Conservation (phyloP, 371 early-diverging fungal species). For the Coemansia sp. region DNA sequence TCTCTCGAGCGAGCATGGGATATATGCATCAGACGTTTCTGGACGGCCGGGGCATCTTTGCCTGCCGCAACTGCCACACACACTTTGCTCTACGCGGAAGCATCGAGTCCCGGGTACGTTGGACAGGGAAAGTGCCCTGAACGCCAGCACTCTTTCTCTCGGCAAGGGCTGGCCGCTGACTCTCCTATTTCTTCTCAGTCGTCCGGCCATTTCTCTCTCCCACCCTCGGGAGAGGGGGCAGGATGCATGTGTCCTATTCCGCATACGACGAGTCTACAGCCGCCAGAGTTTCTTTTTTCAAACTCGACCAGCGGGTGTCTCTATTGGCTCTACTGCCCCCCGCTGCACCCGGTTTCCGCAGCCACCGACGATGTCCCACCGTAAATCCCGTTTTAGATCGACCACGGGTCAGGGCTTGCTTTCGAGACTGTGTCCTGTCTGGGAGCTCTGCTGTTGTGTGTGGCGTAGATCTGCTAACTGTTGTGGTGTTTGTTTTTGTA, state of each 20-base stretch:
- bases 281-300: too few relatives aligned
- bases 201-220: not conserved
- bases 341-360: too few relatives aligned
- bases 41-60: constrained; percentile 51
- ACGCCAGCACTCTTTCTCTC: not conserved
- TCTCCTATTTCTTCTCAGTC: not conserved
- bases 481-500: constrained; percentile 17
- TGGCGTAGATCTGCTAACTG: not conserved
- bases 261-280: too few relatives aligned
- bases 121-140: not conserved
- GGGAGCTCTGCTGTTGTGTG: not conserved
- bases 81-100: constrained; percentile 55
- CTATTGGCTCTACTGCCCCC: too few relatives aligned
- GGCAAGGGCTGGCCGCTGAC: not conserved
- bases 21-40: constrained; percentile 53
- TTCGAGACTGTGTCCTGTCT: not conserved
- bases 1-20: constrained; percentile 30
- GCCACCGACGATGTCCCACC: not conserved
- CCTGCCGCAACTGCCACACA: constrained; percentile 58
- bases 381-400: not conserved
- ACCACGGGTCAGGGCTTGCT: too few relatives aligned
- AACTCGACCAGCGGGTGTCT: too few relatives aligned
- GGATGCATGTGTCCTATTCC: too few relatives aligned
- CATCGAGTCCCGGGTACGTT: constrained; percentile 55
- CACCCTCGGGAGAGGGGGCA: too few relatives aligned